A percentile compares a stretch with the other conserved stretches of the same genome.
Evolutionary conservation across 129 eudicot species (phyloP).

Genomic region (Escallonia herrerae): DNA sequence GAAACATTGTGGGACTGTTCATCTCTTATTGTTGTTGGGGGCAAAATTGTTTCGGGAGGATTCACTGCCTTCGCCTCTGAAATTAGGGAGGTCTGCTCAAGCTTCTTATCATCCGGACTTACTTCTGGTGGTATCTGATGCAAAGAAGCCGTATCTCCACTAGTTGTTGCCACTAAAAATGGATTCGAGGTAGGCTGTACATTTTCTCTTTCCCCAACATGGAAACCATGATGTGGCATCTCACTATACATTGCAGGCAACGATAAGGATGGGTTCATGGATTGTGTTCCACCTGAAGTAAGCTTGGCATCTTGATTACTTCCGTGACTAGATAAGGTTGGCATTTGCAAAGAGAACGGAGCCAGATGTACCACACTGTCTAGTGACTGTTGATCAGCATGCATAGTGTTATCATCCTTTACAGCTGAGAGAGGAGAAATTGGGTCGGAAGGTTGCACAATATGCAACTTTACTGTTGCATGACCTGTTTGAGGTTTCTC

Average conservation of each 20-base stretch:
- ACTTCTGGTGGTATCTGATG: conserved; percentile 13
- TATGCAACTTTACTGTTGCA: not conserved
- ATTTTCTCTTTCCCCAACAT: conserved; percentile 1
- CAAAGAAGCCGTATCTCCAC: conserved; percentile 7
- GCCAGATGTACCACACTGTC: conserved; percentile 2
- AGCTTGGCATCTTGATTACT: not conserved
- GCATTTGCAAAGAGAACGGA: conserved; percentile 9
- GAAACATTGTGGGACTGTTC: conserved; percentile 24
- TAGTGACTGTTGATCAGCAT: conserved; percentile 4
- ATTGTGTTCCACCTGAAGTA: conserved; percentile 2
- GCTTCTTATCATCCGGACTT: conserved; percentile 12
- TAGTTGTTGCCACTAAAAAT: not conserved
- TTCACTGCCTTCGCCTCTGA: conserved; percentile 18
- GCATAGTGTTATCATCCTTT: conserved; percentile 14
- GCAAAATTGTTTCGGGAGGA: conserved; percentile 13
- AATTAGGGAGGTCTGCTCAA: conserved; percentile 17
- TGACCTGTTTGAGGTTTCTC: conserved; percentile 4
- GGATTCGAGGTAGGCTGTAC: conserved; percentile 7
- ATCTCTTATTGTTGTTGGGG: conserved; percentile 21
- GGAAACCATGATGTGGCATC: conserved; percentile 7
- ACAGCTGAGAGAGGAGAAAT: conserved; percentile 9
- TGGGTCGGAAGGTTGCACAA: conserved; percentile 11
- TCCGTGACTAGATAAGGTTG: not conserved
- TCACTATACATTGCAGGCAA: conserved; percentile 3
- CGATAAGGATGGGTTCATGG: not conserved